phyloP scores from a whole-genome alignment of 2,329 filamentous ascomycete species.

The Volutella citrinella region DNA sequence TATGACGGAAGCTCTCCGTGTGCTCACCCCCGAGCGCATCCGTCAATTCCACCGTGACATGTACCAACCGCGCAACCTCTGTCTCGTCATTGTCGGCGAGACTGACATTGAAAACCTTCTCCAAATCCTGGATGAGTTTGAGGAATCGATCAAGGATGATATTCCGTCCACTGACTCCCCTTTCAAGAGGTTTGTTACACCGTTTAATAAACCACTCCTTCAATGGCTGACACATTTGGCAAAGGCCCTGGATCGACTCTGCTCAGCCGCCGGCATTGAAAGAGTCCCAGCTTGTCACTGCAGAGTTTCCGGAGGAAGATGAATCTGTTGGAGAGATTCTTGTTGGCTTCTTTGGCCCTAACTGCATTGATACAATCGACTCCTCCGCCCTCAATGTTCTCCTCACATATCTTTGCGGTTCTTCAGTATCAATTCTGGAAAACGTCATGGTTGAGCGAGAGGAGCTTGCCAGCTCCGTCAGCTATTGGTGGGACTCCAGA shows the following conservation, averaged over 20 bases:
- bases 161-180: slow-evolving; percentile 72
- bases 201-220: too few species aligned
- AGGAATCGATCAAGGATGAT: slow-evolving; percentile 78
- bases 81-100: slow-evolving; percentile 87
- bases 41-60: slow-evolving; percentile 93
- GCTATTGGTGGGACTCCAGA: slow-evolving; percentile 74
- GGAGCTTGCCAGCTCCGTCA: slow-evolving; percentile 82
- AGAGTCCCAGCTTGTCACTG: slow-evolving; percentile 70
- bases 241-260: slow-evolving; percentile 83
- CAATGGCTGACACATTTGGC: slow-evolving; percentile 5
- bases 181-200: slow-evolving; percentile 59
- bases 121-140: slow-evolving; percentile 80
- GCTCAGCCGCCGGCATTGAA: slow-evolving; percentile 70
- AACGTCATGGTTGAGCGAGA: slow-evolving; percentile 92
- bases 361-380: slow-evolving; percentile 66
- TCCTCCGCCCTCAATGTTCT: slow-evolving; percentile 75
- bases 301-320: slow-evolving; percentile 95
- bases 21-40: slow-evolving; percentile 84
- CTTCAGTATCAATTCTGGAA: slow-evolving; percentile 87
- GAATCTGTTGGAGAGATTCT: slow-evolving; percentile 88
- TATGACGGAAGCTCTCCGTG: slow-evolving; percentile 87
- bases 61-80: slow-evolving; percentile 97
- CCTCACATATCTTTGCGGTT: slow-evolving; percentile 85
- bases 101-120: slow-evolving; percentile 80
- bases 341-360: slow-evolving; percentile 82